phyloP scores from a whole-genome alignment of 768 basidiomycete genomes.

The Cystofilobasidium bisporidii region DNA sequence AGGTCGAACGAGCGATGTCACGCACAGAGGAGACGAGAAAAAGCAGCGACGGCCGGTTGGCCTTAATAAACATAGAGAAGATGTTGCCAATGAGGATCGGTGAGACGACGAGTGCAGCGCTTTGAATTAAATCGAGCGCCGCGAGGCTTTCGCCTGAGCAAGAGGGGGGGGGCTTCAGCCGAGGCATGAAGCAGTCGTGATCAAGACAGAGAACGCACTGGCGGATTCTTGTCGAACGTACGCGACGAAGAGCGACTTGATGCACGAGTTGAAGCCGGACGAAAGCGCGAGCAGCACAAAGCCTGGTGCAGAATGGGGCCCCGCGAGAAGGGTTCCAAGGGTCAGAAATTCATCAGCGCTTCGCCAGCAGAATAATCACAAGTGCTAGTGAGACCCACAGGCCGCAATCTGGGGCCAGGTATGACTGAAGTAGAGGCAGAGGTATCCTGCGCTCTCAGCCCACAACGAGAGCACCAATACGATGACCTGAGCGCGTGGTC shows the following conservation, averaged over 20 bases:
- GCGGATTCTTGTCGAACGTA: not conserved
- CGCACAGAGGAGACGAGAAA: not conserved
- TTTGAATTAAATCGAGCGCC: not conserved
- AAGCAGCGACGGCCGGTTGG: not conserved
- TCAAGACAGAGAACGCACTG: not conserved
- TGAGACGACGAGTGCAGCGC: not conserved
- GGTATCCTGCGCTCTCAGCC: not conserved
- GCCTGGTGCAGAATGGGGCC: no score
- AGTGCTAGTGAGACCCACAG: not conserved
- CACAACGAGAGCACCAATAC: not conserved
- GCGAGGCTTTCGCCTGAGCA: not conserved
- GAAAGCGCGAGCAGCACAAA: not conserved
- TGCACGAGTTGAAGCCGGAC: not conserved
- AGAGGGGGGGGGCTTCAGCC: not conserved
- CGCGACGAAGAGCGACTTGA: slow-evolving; percentile 5
- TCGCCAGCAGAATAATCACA: no score
- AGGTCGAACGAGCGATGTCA: not conserved
- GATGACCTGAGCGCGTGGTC: not conserved
- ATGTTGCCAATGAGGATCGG: not conserved
- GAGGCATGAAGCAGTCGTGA: not conserved
- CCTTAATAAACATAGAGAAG: not conserved
- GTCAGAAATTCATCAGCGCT: no score
- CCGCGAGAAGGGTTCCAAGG: no score
- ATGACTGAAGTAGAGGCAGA: not conserved
- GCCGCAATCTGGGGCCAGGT: not conserved